A percentile compares a stretch with the other conserved stretches of the same genome.
Evolutionary conservation across 1,139 yeast species (phyloP).

Genomic region (Debaryomyces sp.): DNA sequence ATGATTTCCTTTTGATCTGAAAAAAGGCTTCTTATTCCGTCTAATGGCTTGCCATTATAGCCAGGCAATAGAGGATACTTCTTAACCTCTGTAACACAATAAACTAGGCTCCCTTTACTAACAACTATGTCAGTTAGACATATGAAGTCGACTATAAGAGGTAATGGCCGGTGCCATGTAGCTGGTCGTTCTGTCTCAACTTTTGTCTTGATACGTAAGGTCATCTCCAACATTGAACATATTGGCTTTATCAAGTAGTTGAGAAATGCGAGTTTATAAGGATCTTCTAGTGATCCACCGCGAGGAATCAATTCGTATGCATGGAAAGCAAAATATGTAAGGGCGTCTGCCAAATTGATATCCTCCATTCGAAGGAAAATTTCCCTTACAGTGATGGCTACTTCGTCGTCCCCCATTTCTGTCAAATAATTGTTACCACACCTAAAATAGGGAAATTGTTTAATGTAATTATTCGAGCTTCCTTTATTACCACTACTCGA

Average conservation of each 20-base stretch:
- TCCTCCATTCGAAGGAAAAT: background rate
- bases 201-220: background rate
- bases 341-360: background rate
- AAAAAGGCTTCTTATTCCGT: background rate
- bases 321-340: background rate
- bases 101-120: background rate
- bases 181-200: background rate
- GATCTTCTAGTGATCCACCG: background rate
- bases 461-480: background rate
- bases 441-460: background rate
- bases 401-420: background rate
- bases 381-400: background rate
- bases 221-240: background rate
- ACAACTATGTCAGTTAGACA: background rate
- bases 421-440: background rate
- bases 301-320: background rate
- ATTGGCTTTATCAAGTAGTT: too few relatives aligned
- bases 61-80: background rate
- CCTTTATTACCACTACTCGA: background rate
- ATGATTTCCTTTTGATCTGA: background rate
- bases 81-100: background rate
- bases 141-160: background rate
- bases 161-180: background rate
- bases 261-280: background rate
- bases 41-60: background rate